Evolutionary conservation across 305 asterid species (phyloP).

Genomic region (Fraxinus sp.): DNA sequence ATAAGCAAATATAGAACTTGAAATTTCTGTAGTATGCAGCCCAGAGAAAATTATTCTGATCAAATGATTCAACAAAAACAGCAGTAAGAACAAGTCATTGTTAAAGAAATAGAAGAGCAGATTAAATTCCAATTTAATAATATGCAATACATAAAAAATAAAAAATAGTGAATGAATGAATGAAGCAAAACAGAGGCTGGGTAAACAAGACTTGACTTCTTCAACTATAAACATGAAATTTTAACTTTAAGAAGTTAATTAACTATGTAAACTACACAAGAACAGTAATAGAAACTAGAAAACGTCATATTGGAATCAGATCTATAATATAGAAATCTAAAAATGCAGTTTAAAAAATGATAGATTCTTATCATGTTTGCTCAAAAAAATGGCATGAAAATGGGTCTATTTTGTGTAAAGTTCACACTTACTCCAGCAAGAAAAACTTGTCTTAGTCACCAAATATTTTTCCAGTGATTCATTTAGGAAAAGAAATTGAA

Average conservation of each 20-base stretch:
- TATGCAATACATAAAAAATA: background rate
- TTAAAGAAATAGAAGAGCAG: background rate
- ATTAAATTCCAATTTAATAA: background rate
- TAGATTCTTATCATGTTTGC: background rate
- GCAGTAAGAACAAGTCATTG: background rate
- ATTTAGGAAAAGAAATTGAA: background rate
- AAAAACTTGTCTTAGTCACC: background rate
- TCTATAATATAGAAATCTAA: background rate
- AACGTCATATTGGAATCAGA: background rate
- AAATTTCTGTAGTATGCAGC: background rate
- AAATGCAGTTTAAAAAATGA: background rate
- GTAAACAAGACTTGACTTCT: background rate
- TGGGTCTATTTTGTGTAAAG: background rate
- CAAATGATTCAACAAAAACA: background rate
- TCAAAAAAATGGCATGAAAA: background rate
- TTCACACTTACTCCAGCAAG: background rate
- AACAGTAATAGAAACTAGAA: background rate
- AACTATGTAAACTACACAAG: background rate
- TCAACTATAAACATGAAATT: background rate
- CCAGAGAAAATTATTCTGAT: background rate
- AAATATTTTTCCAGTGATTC: background rate
- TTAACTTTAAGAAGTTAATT: background rate
- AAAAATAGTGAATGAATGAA: background rate
- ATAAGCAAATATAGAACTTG: conserved; percentile 25
- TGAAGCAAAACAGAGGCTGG: background rate